Evolutionary conservation across 116 monocot species (phyloP), one percentile per base, ranked within the genome.

Genomic region (Zostera marina): DNA sequence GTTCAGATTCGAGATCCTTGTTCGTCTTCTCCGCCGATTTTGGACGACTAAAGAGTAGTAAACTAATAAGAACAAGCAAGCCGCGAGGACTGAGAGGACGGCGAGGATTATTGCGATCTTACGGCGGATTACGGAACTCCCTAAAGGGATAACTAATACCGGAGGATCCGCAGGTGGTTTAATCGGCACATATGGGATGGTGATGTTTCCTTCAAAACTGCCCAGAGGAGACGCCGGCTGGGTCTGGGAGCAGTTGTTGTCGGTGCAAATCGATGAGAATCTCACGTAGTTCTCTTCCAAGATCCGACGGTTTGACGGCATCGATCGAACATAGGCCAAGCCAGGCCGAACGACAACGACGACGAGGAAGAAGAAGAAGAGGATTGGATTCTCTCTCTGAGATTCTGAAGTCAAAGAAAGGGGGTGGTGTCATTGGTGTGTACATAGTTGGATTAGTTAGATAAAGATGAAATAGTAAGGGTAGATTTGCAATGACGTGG

Each of bases 11-110:
- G 38, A 8, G 9, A 15, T 25, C 8, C 5, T 11, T 13, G 8
- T 13, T 22, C 21, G 22, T 13, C 38, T 52, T 16, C 60, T 58
- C 47, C 41, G 61, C 47, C 61, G 47, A 56, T 17, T 23, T 47
- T 47, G 13, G 57, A 23, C n/a, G 65, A 64, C 41, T 59, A 77
- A 21, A 65, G 47, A 21, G 52, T 24, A 59, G 72, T 72, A 72
- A 55, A 25, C 51, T 48, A 70, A 4, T 54, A 62, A 46, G 62
- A 77, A 54, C 59, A 72, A 53, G 63, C 57, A 16, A 58, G 64
- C 23, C 46, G 60, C 56, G 32, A 64, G n/a, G 44, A 44, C 32
- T 60, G 54, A 12, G 43, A 41, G 38, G 41, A 41, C 46, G 48
- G 44, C 38, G 70, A 70, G 11, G 66, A 66, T 7, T 56, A 66